Base-by-base conservation (phyloP, 805 yeast genomes). In the Wickerhamomyces xylosicus region DNA sequence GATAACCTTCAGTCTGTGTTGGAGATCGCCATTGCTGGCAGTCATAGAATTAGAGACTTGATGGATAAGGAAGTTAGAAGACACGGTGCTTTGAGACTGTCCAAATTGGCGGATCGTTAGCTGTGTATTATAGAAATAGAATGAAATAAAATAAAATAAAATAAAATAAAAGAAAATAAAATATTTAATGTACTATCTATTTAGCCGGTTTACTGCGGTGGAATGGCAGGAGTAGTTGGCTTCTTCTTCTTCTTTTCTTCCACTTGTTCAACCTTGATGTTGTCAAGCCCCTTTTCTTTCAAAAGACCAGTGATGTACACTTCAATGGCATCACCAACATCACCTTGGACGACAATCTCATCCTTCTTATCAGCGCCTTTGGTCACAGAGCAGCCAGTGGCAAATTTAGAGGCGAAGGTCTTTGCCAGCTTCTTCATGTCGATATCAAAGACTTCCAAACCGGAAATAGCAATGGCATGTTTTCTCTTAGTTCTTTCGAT, bases 321-420 rank as follows among this genome's bases (percentile, higher is more conserved):
- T 56, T 84, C 94, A 21, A 87, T 92, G 52, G 82, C 95, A 47
- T 87, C 96, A 41, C 87, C 82, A 34, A 89, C 92, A 61, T 90
- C 97, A 52, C 97, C 97, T 64, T 89, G 97, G 43, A 89, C 81
- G 42, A 85, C 74, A 41, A 89, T 76, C 56, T 89, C 97, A 45
- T 90, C 96, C 58, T 83, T 85, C 63, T 89, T 89, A 47, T 89
- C 97, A 3, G 78, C 87, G 47, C 77, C 84, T 62, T 89, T 89
- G 4, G 87, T 79, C 13, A 89, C 95, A 18, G 92, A 78, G 21
- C 96, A 90, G 37, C 97, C 97, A 8, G 97, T 89, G 13, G 97
- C 97, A 56, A 90, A 89, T 59, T 84, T 86, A 28, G 92, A 80
- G 0, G 97, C 92, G 61, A 90, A 89, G 1, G 87, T 79, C 69